Conservation (phyloP, 208 protist species). For the Naegleria fowleri region DNA sequence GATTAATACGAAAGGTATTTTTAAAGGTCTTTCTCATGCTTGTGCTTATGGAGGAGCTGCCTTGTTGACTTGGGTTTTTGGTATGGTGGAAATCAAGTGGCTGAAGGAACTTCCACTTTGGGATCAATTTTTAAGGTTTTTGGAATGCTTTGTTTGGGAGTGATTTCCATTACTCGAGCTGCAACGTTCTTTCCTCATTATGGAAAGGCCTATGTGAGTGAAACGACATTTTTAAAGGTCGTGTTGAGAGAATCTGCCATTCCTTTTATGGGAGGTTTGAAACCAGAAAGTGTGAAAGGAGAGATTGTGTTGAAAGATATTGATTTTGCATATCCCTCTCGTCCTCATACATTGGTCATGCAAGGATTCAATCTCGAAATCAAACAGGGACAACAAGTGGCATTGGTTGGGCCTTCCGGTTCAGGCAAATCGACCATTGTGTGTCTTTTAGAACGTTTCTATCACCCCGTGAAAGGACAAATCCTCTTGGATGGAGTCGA, state of each 20-base stretch:
- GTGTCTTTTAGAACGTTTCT: neutral
- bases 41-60: too few species aligned
- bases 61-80: neutral
- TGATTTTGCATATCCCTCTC: neutral
- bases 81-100: neutral
- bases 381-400: neutral
- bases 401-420: neutral
- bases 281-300: neutral
- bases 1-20: neutral
- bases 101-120: neutral
- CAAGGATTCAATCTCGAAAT: neutral
- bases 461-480: neutral
- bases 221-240: neutral
- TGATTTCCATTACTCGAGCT: neutral
- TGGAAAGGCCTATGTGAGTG: neutral
- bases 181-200: neutral
- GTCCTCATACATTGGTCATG: neutral
- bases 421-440: too few species aligned
- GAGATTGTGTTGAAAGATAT: neutral
- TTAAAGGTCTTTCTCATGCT: neutral
- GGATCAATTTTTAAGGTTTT: neutral
- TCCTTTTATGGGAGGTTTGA: neutral
- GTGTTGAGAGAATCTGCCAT: neutral
- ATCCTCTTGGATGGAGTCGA: slow-evolving; percentile 15
- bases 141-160: neutral